Percentiles rank a stretch among this genome's conserved stretches.
phyloP scores from a whole-genome alignment of 352 stramenopile genomes.

The Pythium dissimile region DNA sequence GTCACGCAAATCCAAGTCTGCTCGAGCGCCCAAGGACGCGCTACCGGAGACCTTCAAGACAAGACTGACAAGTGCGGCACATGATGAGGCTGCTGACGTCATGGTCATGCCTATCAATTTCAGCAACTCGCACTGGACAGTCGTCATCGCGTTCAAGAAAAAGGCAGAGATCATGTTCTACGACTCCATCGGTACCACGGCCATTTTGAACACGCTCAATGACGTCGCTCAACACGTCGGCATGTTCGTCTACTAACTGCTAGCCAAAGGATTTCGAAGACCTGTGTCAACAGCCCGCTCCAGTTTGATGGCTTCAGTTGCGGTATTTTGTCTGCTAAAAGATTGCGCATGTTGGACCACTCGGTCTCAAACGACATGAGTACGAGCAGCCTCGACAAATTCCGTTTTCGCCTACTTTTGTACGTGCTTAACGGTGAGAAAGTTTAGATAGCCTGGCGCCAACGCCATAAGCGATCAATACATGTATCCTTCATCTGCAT shows the following conservation, averaged over 20 bases:
- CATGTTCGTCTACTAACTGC: not conserved
- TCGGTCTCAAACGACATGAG: not conserved
- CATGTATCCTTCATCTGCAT: too few species aligned
- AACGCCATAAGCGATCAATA: too few species aligned
- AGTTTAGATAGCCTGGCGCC: too few species aligned
- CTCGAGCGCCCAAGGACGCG: not conserved
- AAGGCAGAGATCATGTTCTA: not conserved
- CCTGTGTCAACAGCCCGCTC: not conserved
- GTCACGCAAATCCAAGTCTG: not conserved
- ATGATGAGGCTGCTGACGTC: not conserved
- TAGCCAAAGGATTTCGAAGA: not conserved
- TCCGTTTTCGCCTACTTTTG: not conserved
- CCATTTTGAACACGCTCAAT: not conserved
- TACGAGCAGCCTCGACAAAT: not conserved
- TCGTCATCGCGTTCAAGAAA: not conserved
- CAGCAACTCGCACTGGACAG: not conserved
- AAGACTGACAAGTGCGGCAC: not conserved
- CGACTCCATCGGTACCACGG: not conserved
- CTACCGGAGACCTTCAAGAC: not conserved
- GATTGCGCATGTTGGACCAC: slow-evolving; percentile 1
- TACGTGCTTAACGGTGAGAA: slow-evolving; percentile 2
- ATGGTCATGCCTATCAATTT: slow-evolving; percentile 4
- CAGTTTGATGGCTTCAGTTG: not conserved
- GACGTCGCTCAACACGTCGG: not conserved
- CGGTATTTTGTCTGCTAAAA: slow-evolving; percentile 2